Percentiles rank a stretch among this genome's conserved stretches.
Conservation (phyloP, 306 rosid genomes). For the Trifolium pratense region DNA sequence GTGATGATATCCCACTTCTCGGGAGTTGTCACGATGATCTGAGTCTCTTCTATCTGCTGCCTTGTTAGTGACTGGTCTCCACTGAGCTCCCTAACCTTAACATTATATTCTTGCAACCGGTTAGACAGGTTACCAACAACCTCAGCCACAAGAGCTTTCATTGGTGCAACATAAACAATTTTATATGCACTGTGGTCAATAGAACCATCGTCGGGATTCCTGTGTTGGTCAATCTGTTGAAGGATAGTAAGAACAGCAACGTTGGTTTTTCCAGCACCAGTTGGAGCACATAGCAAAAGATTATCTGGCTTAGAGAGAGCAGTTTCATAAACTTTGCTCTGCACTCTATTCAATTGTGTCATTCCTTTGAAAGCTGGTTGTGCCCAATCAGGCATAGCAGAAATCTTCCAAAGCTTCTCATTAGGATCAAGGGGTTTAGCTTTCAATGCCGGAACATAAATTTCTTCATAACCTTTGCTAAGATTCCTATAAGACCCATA, state of each 20-base stretch:
- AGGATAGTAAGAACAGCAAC: slow-evolving; percentile 96
- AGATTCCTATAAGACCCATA: slow-evolving; percentile 77
- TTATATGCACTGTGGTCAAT: slow-evolving; percentile 80
- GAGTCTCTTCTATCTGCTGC: slow-evolving; percentile 94
- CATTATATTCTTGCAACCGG: slow-evolving; percentile 86
- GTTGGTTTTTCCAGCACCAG: slow-evolving; percentile 99
- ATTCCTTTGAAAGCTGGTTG: slow-evolving; percentile 91
- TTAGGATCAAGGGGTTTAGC: slow-evolving; percentile 69
- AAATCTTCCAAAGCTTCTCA: slow-evolving; percentile 73
- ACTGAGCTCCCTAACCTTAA: slow-evolving; percentile 87
- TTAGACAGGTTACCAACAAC: slow-evolving; percentile 94
- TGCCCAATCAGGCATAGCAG: slow-evolving; percentile 93
- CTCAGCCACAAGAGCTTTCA: slow-evolving; percentile 99
- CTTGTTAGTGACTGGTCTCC: slow-evolving; percentile 92
- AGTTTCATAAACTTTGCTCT: slow-evolving; percentile 86
- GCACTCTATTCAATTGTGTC: slow-evolving; percentile 92
- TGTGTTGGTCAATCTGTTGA: slow-evolving; percentile 81
- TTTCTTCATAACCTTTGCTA: slow-evolving; percentile 87
- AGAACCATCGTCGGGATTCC: slow-evolving; percentile 81
- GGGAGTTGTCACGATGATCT: slow-evolving; percentile 96
- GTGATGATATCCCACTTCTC: slow-evolving; percentile 99
- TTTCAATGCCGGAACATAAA: slow-evolving; percentile 87
- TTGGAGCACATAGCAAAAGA: slow-evolving; percentile 90
- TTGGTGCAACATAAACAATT: slow-evolving; percentile 95
- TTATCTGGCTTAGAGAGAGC: slow-evolving; percentile 77